Evolutionary conservation across 495 filamentous ascomycete species (phyloP).

Genomic region (Lophium mytilinum): DNA sequence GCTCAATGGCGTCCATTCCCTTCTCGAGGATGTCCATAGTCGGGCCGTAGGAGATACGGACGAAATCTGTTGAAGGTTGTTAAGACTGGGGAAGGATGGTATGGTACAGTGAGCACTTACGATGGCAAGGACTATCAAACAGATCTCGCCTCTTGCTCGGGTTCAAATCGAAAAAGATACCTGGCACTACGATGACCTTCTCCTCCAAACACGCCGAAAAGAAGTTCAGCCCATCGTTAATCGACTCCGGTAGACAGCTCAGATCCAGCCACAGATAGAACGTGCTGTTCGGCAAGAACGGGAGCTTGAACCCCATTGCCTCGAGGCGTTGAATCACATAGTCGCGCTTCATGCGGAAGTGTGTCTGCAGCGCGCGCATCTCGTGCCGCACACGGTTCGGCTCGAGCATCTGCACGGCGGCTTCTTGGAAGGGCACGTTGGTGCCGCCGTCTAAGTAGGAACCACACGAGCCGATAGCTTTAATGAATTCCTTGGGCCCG

Average conservation of each 20-base stretch:
- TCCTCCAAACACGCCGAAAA: constrained; percentile 87
- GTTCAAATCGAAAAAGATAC: constrained; percentile 89
- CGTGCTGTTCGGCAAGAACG: constrained; percentile 74
- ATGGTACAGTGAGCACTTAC: neutral
- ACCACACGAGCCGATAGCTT: constrained; percentile 85
- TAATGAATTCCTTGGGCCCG: constrained; percentile 93
- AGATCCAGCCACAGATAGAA: constrained; percentile 86
- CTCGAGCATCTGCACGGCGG: constrained; percentile 85
- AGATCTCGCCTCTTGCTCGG: constrained; percentile 81
- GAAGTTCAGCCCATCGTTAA: constrained; percentile 91
- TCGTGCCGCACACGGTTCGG: constrained; percentile 70
- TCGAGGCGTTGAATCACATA: constrained; percentile 70
- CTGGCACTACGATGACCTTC: constrained; percentile 91
- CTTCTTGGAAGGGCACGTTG: constrained; percentile 89
- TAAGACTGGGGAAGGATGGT: neutral
- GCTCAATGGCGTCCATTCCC: constrained; percentile 84
- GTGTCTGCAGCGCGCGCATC: constrained; percentile 79
- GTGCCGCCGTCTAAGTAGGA: constrained; percentile 94
- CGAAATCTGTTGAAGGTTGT: constrained; percentile 46
- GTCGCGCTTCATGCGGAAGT: constrained; percentile 87
- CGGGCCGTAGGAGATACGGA: constrained; percentile 84
- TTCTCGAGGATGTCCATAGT: constrained; percentile 77
- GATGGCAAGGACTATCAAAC: constrained; percentile 92
- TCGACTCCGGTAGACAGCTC: constrained; percentile 57
- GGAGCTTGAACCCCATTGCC: constrained; percentile 68